A percentile compares a stretch with the other conserved stretches of the same genome.
phyloP scores from a whole-genome alignment of 306 rosid species.

The Delonix regia region DNA sequence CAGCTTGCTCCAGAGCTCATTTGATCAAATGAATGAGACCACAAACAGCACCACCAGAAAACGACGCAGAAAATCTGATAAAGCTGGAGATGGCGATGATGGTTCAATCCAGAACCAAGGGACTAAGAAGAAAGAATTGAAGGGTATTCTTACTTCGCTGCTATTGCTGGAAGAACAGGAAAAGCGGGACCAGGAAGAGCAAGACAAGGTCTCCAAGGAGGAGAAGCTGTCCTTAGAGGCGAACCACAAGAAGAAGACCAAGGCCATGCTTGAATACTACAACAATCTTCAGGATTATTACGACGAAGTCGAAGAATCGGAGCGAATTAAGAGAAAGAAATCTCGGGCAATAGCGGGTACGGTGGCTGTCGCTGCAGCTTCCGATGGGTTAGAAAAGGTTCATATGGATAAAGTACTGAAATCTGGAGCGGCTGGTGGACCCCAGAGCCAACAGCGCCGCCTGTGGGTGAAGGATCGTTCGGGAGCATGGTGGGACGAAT shows the following conservation, averaged over 20 bases:
- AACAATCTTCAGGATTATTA: conserved; percentile 48
- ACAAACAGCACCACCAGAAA: conserved; percentile 16
- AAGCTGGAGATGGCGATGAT: conserved; percentile 14
- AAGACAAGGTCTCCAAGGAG: conserved; percentile 43
- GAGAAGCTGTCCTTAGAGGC: conserved; percentile 44
- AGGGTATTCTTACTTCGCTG: conserved; percentile 55
- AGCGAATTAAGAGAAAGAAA: conserved; percentile 48
- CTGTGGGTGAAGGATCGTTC: conserved; percentile 93
- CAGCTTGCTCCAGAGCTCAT: conserved; percentile 29
- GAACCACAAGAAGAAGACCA: conserved; percentile 46
- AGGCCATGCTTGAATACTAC: conserved; percentile 51
- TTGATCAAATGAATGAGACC: conserved; percentile 34
- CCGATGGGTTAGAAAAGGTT: conserved; percentile 36
- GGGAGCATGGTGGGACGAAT: conserved; percentile 93
- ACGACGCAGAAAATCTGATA: conserved; percentile 32
- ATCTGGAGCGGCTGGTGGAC: conserved; percentile 16
- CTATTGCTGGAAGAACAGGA: conserved; percentile 58
- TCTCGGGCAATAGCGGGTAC: conserved; percentile 47
- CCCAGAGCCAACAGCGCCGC: conserved; percentile 50
- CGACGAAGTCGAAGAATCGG: conserved; percentile 58
- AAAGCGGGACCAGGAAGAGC: conserved; percentile 48
- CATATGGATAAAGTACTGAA: conserved; percentile 10
- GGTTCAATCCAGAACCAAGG: conserved; percentile 25
- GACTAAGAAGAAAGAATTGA: conserved; percentile 42
- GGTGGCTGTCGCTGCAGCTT: conserved; percentile 34